Evolutionary conservation across 345 rosid species (phyloP).

Genomic region (Eutrema japonicum): DNA sequence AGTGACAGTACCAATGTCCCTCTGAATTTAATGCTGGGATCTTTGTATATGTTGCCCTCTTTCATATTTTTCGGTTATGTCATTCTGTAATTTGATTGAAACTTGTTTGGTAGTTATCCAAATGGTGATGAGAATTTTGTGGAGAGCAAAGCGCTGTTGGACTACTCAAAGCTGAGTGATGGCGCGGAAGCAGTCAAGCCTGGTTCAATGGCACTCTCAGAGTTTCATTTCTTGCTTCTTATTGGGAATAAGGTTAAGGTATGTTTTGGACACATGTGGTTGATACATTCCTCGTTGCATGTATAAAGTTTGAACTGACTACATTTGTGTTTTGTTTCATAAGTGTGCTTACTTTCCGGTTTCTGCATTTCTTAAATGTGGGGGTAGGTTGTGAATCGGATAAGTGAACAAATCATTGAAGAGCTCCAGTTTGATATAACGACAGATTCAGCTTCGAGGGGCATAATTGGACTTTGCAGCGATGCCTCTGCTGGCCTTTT

Average conservation of each 20-base stretch:
- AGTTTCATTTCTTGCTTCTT: conserved; percentile 94
- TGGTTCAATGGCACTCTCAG: conserved; percentile 91
- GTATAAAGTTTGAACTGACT: conserved; percentile 14
- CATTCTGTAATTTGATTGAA: conserved; percentile 33
- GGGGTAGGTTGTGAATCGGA: conserved; percentile 90
- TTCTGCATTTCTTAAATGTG: conserved; percentile 36
- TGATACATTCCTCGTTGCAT: conserved; percentile 19
- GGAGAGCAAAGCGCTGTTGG: conserved; percentile 96
- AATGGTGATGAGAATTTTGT: conserved; percentile 95
- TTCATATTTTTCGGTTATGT: conserved; percentile 19
- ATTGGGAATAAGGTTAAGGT: conserved; percentile 97
- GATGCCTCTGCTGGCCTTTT: conserved; percentile 98
- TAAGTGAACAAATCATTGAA: conserved; percentile 95
- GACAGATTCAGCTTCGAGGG: conserved; percentile 80
- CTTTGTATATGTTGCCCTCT: conserved; percentile 31
- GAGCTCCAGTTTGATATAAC: conserved; percentile 96
- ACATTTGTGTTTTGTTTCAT: conserved; percentile 22
- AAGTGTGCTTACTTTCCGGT: conserved; percentile 34
- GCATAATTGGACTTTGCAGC: conserved; percentile 91
- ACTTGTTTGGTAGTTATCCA: conserved; percentile 60
- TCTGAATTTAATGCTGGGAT: conserved; percentile 28
- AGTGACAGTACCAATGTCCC: conserved; percentile 18
- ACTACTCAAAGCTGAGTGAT: conserved; percentile 75
- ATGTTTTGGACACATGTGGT: conserved; percentile 41
- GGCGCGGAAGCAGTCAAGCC: conserved; percentile 78